A percentile compares a stretch with the other conserved stretches of the same genome.
phyloP scores from a whole-genome alignment of 2,329 filamentous ascomycete species.

The Hymenoscyphus infarciens region DNA sequence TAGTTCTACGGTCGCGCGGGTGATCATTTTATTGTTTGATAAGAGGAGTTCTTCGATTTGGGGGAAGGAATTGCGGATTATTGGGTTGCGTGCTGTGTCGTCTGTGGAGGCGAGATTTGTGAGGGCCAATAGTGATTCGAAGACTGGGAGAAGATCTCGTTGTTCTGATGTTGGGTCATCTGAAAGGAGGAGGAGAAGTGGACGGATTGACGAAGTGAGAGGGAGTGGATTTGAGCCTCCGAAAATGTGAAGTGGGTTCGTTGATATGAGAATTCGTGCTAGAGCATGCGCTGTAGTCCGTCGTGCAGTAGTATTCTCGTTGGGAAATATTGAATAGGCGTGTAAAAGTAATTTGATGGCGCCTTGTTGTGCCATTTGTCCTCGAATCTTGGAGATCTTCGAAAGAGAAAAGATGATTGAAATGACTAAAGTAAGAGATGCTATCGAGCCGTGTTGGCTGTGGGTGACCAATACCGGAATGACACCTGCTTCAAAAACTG shows the following conservation, averaged over 20 bases:
- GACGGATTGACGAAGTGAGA: slow-evolving; percentile 75
- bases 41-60: slow-evolving; percentile 82
- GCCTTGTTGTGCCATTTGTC: slow-evolving; percentile 87
- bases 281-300: slow-evolving; percentile 73
- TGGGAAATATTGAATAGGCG: slow-evolving; percentile 59
- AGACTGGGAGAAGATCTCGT: slow-evolving; percentile 80
- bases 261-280: slow-evolving; percentile 81
- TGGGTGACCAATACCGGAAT: slow-evolving; percentile 74
- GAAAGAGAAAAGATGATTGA: slow-evolving; percentile 76
- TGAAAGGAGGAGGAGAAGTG: slow-evolving; percentile 70
- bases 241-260: slow-evolving; percentile 81
- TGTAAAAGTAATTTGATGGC: slow-evolving; percentile 79
- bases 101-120: slow-evolving; percentile 89
- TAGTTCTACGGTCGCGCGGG: slow-evolving; percentile 81
- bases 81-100: slow-evolving; percentile 56
- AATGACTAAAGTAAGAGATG: slow-evolving; percentile 68
- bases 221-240: slow-evolving; percentile 70
- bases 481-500: slow-evolving; percentile 73
- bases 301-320: slow-evolving; percentile 45
- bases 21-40: slow-evolving; percentile 69
- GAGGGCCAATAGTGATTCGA: slow-evolving; percentile 85
- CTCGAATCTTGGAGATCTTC: slow-evolving; percentile 68
- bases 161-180: slow-evolving; percentile 60
- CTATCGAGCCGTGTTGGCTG: slow-evolving; percentile 67
- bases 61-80: slow-evolving; percentile 71